Evolutionary conservation across 2,329 filamentous ascomycete species (phyloP).

Genomic region (Xylaria sp.): DNA sequence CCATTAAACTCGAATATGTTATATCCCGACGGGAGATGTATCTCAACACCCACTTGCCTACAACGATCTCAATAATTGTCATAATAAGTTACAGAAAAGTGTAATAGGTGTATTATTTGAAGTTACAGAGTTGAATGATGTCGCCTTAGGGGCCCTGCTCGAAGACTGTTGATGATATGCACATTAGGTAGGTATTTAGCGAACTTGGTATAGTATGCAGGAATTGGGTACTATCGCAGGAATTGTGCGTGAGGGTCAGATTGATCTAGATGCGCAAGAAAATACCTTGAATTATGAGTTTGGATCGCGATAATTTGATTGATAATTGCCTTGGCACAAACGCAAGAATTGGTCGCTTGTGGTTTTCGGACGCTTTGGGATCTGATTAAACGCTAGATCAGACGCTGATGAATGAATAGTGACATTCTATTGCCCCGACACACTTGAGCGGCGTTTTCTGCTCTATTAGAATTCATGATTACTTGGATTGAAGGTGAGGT

Average conservation of each 20-base stretch:
- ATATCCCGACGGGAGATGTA: background rate
- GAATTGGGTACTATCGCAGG: background rate
- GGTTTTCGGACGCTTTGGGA: background rate
- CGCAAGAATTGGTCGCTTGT: background rate
- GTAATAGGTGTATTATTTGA: background rate
- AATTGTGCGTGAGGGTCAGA: background rate
- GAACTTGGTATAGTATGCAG: background rate
- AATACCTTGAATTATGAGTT: background rate
- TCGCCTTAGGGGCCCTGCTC: background rate
- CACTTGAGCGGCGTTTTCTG: background rate
- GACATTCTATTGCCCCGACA: background rate
- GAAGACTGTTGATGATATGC: background rate
- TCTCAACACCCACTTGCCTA: background rate
- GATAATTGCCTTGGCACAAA: background rate
- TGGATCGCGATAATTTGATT: background rate
- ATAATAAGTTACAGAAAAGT: background rate
- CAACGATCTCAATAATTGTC: background rate
- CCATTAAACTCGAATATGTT: conserved; percentile 5
- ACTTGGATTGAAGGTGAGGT: background rate
- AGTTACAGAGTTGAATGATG: background rate
- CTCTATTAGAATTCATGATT: background rate
- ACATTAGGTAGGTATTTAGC: background rate
- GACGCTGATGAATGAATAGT: background rate
- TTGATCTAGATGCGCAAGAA: background rate
- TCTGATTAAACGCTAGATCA: background rate